Base-by-base conservation (phyloP, 768 basidiomycete genomes). In the Kwoniella sp. region DNA sequence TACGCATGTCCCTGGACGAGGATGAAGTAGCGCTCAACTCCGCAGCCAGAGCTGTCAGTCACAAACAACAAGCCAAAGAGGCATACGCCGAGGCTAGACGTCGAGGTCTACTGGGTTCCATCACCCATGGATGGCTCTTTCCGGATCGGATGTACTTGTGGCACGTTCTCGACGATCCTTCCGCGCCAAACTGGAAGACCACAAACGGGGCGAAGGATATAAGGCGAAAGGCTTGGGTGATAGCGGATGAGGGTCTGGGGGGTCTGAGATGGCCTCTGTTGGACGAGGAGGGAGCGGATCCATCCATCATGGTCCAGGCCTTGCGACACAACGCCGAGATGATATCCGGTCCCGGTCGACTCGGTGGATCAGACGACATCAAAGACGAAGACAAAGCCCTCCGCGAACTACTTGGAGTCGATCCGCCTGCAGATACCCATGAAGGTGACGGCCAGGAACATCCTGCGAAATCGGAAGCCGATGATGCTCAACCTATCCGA, bases 111-210 rank as follows among this genome's bases (percentile, higher is more conserved):
- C 37, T 65, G 11, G 37, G 51, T 22, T 49, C 38, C n/a, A 47
- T 63, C 2, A 59, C 51, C 6, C 42, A 56, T 39, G 59, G 53
- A 8, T 72, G 58, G 53, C 41, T 67, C 4, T 65, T 62, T 31
- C 70, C 73, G 2, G 63, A 65, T 43, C 50, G 67, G 31, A 49
- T 66, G 12, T 66, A 67, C 29, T 57, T 69, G 12, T 63, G 56
- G 53, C 39, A 45, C n/a, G 56, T 65, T 11, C 54, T 73, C 5
- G 70, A 71, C 37, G 70, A 73, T 62, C 64, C 70, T 5, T 52
- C 61, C 17, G 53, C 50, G 22, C 33, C 56, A 1, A 53, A 46
- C 20, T 41, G 65, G 37, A 64, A 60, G 46, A 46, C 59, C 7
- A 46, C 54, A 2, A 48, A 57, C 10, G 59, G 53, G n/a, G 32